phyloP scores from a whole-genome alignment of 2,329 filamentous ascomycete genomes.

The Diaporthe sp. region DNA sequence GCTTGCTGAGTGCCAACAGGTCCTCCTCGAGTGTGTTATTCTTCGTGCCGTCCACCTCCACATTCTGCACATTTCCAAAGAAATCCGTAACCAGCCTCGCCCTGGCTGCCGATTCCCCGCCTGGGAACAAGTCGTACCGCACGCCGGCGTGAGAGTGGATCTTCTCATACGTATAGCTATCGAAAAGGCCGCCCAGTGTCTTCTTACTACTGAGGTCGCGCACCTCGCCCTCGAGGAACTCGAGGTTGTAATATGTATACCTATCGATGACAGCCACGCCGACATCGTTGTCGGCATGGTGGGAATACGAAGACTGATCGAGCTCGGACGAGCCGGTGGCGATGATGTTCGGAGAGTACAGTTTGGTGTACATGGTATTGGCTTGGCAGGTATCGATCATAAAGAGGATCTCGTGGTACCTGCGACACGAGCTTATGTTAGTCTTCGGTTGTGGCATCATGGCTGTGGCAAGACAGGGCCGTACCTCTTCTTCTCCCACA shows the following conservation, averaged over 20 bases:
- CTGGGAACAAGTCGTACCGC: slow-evolving; percentile 93
- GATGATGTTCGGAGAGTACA: slow-evolving; percentile 98
- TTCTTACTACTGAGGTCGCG: slow-evolving; percentile 87
- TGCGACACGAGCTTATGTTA: slow-evolving; percentile 44
- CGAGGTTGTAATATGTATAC: slow-evolving; percentile 98
- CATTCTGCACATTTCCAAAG: slow-evolving; percentile 97
- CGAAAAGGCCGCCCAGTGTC: slow-evolving; percentile 92
- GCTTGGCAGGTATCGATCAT: slow-evolving; percentile 99
- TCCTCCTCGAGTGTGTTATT: slow-evolving; percentile 76
- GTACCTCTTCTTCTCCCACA: slow-evolving; percentile 99
- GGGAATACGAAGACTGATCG: slow-evolving; percentile 95
- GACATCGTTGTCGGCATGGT: slow-evolving; percentile 98
- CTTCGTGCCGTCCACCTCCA: slow-evolving; percentile 82
- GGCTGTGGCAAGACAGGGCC: slow-evolving; percentile 30
- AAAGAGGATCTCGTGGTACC: slow-evolving; percentile 97
- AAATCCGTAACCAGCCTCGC: slow-evolving; percentile 92
- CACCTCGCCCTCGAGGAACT: slow-evolving; percentile 93
- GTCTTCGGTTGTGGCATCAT: background rate
- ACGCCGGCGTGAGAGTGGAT: slow-evolving; percentile 94
- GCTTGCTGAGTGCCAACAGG: slow-evolving; percentile 78
- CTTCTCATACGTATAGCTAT: slow-evolving; percentile 94
- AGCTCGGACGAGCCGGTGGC: slow-evolving; percentile 96
- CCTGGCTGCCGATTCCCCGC: slow-evolving; percentile 81
- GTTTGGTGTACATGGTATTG: slow-evolving; percentile 98
- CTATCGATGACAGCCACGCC: slow-evolving; percentile 98